Conservation (phyloP, 73 alveolate species). For the Paramecium octaurelia region DNA sequence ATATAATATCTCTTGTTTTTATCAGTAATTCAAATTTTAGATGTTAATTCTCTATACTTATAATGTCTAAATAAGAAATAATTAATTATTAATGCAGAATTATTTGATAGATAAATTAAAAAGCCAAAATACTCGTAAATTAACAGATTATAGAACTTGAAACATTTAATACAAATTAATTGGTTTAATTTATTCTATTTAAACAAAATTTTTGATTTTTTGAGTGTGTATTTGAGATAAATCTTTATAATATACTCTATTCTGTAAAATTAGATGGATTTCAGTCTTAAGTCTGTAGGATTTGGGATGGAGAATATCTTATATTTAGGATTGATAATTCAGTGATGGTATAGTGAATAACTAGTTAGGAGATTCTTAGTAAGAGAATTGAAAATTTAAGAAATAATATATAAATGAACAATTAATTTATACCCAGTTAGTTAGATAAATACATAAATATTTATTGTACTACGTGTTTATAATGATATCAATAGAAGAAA, state of each 20-base stretch:
- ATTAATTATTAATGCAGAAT: too few species aligned
- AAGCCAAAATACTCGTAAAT: too few species aligned
- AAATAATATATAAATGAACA: background rate
- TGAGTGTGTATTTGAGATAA: background rate
- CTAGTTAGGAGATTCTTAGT: background rate
- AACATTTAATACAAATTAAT: background rate
- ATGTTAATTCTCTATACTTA: too few species aligned
- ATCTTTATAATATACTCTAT: background rate
- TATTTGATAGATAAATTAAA: too few species aligned
- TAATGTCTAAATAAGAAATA: too few species aligned
- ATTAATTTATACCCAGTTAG: background rate
- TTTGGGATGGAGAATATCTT: too few species aligned
- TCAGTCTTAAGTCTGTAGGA: background rate
- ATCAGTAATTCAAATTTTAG: too few species aligned
- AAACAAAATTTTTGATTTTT: too few species aligned
- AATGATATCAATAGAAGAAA: conserved; percentile 88
- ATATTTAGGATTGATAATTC: too few species aligned
- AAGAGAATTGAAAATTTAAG: background rate
- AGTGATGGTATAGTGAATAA: too few species aligned
- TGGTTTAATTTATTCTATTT: background rate
- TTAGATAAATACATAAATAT: background rate
- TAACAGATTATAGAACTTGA: too few species aligned
- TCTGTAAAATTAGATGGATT: background rate
- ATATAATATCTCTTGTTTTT: too few species aligned
- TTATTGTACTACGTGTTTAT: background rate